Percentiles rank a stretch among this genome's conserved stretches.
Conservation (phyloP, 2,329 filamentous ascomycete species). For the Diaporthe sp. region DNA sequence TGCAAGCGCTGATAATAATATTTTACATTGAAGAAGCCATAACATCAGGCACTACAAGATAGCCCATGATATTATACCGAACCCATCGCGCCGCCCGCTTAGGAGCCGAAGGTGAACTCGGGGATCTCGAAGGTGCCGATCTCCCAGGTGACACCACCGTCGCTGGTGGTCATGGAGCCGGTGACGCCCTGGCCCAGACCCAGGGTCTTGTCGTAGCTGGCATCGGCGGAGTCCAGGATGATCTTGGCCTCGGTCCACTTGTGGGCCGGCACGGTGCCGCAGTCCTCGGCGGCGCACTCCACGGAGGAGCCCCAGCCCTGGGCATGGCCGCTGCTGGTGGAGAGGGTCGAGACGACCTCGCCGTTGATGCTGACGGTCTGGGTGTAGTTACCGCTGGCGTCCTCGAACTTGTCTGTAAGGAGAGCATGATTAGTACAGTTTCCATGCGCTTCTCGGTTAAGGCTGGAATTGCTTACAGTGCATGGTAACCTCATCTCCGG, state of each 20-base stretch:
- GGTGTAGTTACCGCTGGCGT: conserved; percentile 51
- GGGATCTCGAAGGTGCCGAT: conserved; percentile 35
- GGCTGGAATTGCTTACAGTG: conserved; percentile 42
- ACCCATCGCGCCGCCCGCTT: not conserved
- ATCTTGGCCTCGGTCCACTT: conserved; percentile 35
- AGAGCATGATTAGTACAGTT: not conserved
- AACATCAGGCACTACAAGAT: not conserved
- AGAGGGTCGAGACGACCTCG: conserved; percentile 51
- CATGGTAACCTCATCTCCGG: conserved; percentile 50
- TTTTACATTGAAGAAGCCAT: conserved; percentile 7
- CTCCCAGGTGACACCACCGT: conserved; percentile 33
- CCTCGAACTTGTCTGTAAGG: conserved; percentile 40
- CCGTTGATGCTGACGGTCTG: conserved; percentile 50
- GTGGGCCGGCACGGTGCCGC: conserved; percentile 58
- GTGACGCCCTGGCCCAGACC: conserved; percentile 24
- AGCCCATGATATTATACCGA: not conserved
- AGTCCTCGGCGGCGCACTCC: conserved; percentile 80
- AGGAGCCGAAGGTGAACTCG: conserved; percentile 24
- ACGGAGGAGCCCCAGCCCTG: conserved; percentile 55
- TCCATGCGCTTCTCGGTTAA: not conserved
- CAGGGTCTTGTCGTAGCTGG: conserved; percentile 30
- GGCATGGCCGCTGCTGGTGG: conserved; percentile 54
- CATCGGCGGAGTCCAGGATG: conserved; percentile 32
- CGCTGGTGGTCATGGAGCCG: conserved; percentile 32
- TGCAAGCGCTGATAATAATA: conserved; percentile 4